Evolutionary conservation across 169 alveolate genomes (phyloP), one percentile per base, ranked within the genome.

Genomic region (Plasmodium berghei): DNA sequence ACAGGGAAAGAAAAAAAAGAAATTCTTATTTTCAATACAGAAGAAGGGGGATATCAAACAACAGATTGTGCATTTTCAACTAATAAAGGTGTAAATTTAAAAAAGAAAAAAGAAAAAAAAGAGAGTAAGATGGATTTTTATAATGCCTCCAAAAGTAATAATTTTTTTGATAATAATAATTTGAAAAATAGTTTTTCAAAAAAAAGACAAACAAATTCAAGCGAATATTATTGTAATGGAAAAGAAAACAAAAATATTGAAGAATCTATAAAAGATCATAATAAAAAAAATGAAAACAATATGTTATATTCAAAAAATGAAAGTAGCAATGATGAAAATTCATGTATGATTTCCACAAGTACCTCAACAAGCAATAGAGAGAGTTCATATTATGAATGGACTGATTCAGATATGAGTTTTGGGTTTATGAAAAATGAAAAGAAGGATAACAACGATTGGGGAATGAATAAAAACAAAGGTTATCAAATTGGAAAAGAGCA

Each of bases 211-310:
- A 64, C 16, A 8, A n/a, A 5, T 34, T 46, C 56, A 22, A 16
- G 22, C 34, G 72, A 45, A 12, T 4, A n/a, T 4, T 46, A 24
- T 26, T 5, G 56, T 16, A 24, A 46, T n/a, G 87, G 34, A 3
- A 48, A 42, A 14, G 24, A n/a, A 22, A 62, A 48, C 22, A 40
- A 58, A 42, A 28, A 73, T 62, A 20, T 42, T 10, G 87, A 62
- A 22, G 87, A 18, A 20, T 40, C 72, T 3, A 58, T 58, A 24
- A 58, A 58, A 58, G 4, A 58, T 18, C 10, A 9, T 12, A 20
- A 20, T 18, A 24, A 24, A 5, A 18, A 18, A 18, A 58, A 58
- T 2, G n/a, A 9, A n/a, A 28, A 14, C 0, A 12, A 16, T 58
- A 58, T 58, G 0, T 34, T 34, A 34, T 58, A 58, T 58, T 9